Evolutionary conservation across 2,329 filamentous ascomycete species (phyloP), one percentile per base, ranked within the genome.

Genomic region (Diaporthe ampelina): DNA sequence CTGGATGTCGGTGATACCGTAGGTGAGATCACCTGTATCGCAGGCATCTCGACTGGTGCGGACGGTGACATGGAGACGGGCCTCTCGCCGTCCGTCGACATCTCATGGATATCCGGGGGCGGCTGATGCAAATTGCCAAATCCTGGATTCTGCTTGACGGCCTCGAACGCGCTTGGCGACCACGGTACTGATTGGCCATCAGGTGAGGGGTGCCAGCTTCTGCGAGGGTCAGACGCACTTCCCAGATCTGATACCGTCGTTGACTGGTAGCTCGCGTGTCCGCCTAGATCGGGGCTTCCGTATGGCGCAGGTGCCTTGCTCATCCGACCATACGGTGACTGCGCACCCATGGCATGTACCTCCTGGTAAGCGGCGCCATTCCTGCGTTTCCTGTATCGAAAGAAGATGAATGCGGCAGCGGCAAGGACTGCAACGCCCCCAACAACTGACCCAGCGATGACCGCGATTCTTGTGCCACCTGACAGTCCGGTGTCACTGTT

Each of bases 291-390:
- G 13, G 40, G 48, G 67, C 45, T 56, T 24, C 56, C 69, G 13
- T 63, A 54, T 1, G 48, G 52, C n/a, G 32, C 67, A 63, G 58
- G 15, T 15, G 59, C 57, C 45, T 68, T 50, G 69, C 70, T 43
- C 21, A 29, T 19, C 17, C 40, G 29, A 58, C 26, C 17, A 54
- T 26, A 65, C 29, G 48, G 58, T 40, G 56, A 73, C 74, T 74
- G 19, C 78, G 75, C n/a, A 77, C 54, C 77, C 79, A 82, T 81
- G 9, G 79, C 80, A 45, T 79, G 80, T 35, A 78, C 78, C 73
- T 83, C 80, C 35, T 81, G 80, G 8, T 68, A 72, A 10, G 63
- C 52, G 50, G 74, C 74, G 17, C 74, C 67, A 37, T 75, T 78
- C 35, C 72, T 76, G 58, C 76, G 77, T 40, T 54, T 68, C 32